Base-by-base conservation (phyloP, 2,329 filamentous ascomycete species). In the Fusarium chuoi region DNA sequence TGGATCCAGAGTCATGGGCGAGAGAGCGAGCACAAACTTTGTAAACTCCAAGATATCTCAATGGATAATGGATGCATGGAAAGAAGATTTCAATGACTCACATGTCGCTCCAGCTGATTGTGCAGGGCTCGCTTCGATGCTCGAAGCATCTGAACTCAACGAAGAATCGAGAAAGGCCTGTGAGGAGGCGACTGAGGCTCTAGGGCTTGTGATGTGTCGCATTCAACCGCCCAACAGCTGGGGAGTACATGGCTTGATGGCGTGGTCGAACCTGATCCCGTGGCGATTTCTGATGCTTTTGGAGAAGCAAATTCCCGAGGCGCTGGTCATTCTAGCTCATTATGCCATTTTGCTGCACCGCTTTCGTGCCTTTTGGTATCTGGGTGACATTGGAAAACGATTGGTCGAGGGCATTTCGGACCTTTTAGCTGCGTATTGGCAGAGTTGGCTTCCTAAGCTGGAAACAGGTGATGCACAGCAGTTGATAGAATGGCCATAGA, bases 321-420 rank as follows among this genome's bases (percentile, higher is more conserved):
- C 70, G 9, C 44, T 73, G 1, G 70, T 73, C 2, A 65, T 73
- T n/a, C 30, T 74, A 17, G 59, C 71, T 0, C 56, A 68, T 12
- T 68, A 68, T 14, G 57, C 63, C 1, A 45, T 62, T 20, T 26
- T 70, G 2, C 14, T 70, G 22, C 49, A 68, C 35, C 63, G 39
- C 5, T 62, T 62, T 42, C 42, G 63, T 13, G 38, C n/a, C 1
- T 62, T 68, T 46, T 70, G 66, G 57, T 57, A 57, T 48, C 39
- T 70, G 1, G 52, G 33, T 7, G 46, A 39, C 15, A 46, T 68
- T 20, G 67, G 67, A n/a, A 24, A 54, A n/a, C 39, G 45, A 7
- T 13, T 70, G 15, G 51, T 68, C 5, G 39, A 54, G 18, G 63
- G 63, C 3, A 63, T 70, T 8, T 42, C 63, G 4, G 39, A 41